Conservation (phyloP, 1,139 yeast genomes). For the Geotrichum klebahnii region DNA sequence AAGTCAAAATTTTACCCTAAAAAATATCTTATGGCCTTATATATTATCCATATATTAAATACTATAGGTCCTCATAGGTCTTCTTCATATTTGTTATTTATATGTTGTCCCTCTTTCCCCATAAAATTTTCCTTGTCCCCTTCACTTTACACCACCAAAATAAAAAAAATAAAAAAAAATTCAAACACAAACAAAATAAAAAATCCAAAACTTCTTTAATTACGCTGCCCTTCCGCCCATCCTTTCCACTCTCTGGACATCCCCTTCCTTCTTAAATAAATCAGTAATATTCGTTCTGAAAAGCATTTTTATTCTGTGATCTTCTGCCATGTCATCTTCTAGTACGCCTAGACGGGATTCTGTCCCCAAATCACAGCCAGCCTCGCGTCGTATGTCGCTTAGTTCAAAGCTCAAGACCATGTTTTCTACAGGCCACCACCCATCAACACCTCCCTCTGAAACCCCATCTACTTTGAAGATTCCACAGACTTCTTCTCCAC, state of each 20-base stretch:
- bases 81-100: too few species aligned
- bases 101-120: too few species aligned
- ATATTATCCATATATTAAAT: too few species aligned
- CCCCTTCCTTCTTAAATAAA: too few species aligned
- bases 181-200: neutral
- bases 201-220: too few species aligned
- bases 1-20: too few species aligned
- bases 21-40: too few species aligned
- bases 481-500: neutral
- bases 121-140: too few species aligned
- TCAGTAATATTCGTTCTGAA: too few species aligned
- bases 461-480: neutral
- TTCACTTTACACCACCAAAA: neutral
- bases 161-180: neutral
- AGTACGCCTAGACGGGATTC: neutral
- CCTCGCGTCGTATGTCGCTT: constrained; percentile 18
- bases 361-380: constrained; percentile 3
- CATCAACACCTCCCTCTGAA: neutral
- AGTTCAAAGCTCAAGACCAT: constrained; percentile 29
- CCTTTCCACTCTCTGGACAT: neutral
- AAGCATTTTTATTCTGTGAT: too few species aligned
- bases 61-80: too few species aligned
- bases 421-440: constrained; percentile 17
- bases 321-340: neutral
- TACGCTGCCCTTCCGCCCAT: neutral